Percentiles rank a stretch among this genome's conserved stretches.
These are phyloP conservation scores for Balakata baccata DNA, from an alignment of 345 rosid species.

Conservation along the genomic window DNA sequence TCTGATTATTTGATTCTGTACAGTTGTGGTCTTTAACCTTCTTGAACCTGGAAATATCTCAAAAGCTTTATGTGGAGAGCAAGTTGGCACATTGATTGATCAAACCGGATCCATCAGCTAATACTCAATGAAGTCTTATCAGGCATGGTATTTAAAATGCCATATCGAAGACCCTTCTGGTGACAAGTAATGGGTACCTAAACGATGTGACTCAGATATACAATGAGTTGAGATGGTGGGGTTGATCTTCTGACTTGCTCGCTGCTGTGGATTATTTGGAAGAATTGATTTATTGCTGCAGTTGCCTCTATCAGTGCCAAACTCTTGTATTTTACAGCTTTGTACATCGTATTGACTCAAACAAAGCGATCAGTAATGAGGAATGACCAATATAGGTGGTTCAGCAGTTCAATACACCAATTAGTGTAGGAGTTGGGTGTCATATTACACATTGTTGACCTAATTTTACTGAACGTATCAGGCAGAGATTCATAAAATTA, in stretches of 20 bases:
- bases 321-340: background rate
- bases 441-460: background rate
- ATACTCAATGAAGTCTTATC: background rate
- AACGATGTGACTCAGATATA: background rate
- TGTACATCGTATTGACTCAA: background rate
- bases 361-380: background rate
- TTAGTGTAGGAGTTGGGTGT: slow-evolving; percentile 1
- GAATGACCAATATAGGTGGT: background rate
- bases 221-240: background rate
- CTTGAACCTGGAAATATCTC: slow-evolving; percentile 11
- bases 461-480: background rate
- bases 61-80: slow-evolving; percentile 11
- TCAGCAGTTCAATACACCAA: background rate
- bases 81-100: slow-evolving; percentile 10
- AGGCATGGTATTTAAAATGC: background rate
- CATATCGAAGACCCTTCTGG: background rate
- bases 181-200: background rate
- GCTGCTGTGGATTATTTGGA: too few relatives aligned
- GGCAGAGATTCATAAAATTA: background rate
- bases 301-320: background rate
- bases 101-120: slow-evolving; percentile 12
- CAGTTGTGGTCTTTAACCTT: slow-evolving; percentile 14
- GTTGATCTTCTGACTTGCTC: background rate
- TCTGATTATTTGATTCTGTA: slow-evolving; percentile 3
- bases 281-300: background rate